Evolutionary conservation across 176 grass and related monocot genomes (phyloP), one percentile per base, ranked within the genome.

Genomic region (Eleusine indica): DNA sequence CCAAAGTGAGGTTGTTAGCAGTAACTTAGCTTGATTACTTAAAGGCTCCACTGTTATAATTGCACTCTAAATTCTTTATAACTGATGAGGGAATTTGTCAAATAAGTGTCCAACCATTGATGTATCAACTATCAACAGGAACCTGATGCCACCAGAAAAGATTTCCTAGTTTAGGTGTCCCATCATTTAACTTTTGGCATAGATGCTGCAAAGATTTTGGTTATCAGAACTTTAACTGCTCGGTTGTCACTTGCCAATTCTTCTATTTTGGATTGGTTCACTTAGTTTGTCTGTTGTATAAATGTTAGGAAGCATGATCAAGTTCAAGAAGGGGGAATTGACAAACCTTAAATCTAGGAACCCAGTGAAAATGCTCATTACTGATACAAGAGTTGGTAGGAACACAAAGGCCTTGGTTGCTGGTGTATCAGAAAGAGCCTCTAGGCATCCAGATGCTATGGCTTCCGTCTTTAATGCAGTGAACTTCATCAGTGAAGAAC

Each of bases 391-490:
- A 89, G 91, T 95, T 46, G 96, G 96, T 38, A 79, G 96, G 84
- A 98, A 98, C 74, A 95, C 93, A 76, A 98, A 95, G 73, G 93
- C 91, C 19, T 52, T 98, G 51, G 91, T 98, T 65, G 85, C 89
- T 75, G 86, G 89, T 80, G 96, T 98, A 6, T 91, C 87, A 74
- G 91, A 91, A 81, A 98, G 89, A 95, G 51, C 77, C 4, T 90
- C 77, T 19, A 91, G 91, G 87, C 91, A 98, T 67, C 80, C 87
- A 1, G 82, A 91, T 83, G 89, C 89, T 40, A 98, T 98, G 91
- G 61, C 79, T 77, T 84, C 87, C 0, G 77, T 98, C 38, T 92
- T 98, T 83, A 53, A 82, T 75, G 96, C 91, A 11, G 91, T 98
- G 12, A 90, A 98, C 82, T 92, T 76, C 3, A 91, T 98, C 53